Evolutionary conservation across 441 rosid species (phyloP).

Genomic region (Pelargonium cotyledonis): DNA sequence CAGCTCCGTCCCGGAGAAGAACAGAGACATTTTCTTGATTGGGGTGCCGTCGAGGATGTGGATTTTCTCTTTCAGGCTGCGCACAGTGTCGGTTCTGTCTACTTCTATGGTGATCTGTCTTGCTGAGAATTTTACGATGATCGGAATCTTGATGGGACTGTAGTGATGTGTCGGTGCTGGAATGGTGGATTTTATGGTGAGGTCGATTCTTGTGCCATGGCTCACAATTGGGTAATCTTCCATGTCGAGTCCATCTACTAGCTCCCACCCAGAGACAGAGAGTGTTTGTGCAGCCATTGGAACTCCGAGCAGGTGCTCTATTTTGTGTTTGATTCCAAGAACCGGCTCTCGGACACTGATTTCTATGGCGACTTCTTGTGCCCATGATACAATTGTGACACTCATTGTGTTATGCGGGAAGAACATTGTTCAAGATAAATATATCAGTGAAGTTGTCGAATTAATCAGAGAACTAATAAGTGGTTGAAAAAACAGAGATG

Average conservation of each 20-base stretch:
- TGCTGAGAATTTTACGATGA: constrained; percentile 50
- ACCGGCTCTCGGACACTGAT: constrained; percentile 43
- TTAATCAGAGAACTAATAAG: too few species aligned
- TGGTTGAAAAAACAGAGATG: too few species aligned
- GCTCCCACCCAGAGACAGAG: constrained; percentile 62
- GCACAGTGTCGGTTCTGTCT: constrained; percentile 61
- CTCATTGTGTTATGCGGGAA: constrained; percentile 28
- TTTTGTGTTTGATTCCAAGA: constrained; percentile 41
- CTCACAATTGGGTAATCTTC: constrained; percentile 69
- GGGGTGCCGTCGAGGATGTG: constrained; percentile 57
- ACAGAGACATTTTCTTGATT: constrained; percentile 52
- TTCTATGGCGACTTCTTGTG: constrained; percentile 41
- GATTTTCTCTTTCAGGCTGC: constrained; percentile 75
- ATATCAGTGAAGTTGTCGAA: too few species aligned
- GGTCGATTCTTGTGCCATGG: constrained; percentile 62
- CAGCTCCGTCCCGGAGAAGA: constrained; percentile 47
- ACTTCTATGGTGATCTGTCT: constrained; percentile 42
- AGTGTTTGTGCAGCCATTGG: constrained; percentile 51
- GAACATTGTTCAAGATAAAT: background rate
- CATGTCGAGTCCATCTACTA: constrained; percentile 75
- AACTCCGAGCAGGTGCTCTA: constrained; percentile 40
- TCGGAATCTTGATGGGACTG: constrained; percentile 22
- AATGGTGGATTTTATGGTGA: constrained; percentile 34
- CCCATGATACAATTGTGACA: constrained; percentile 37
- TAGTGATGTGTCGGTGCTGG: constrained; percentile 9